Percentiles rank a stretch among this genome's conserved stretches.
Conservation (phyloP, 129 eudicot species). For the Tagetes erecta region DNA sequence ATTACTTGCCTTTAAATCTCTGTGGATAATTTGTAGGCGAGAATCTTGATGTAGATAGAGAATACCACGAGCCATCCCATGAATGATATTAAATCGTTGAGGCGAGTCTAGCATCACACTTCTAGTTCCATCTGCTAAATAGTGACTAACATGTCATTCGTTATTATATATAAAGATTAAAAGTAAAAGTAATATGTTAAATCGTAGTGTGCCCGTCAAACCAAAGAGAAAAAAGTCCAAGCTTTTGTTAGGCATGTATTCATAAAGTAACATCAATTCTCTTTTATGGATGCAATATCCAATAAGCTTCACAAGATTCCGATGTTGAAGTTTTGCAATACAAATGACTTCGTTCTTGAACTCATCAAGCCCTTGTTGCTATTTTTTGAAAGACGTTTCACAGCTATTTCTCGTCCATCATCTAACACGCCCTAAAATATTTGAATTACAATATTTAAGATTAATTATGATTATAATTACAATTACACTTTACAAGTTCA, state of each 20-base stretch:
- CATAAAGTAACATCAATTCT: constrained; percentile 24
- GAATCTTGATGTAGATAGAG: constrained; percentile 57
- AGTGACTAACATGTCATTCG: too few relatives aligned
- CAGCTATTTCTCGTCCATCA: constrained; percentile 24
- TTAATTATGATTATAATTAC: too few relatives aligned
- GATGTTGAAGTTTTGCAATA: constrained; percentile 47
- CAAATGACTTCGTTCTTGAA: constrained; percentile 28
- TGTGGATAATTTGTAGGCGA: constrained; percentile 41
- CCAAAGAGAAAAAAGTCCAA: too few relatives aligned
- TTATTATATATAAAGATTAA: neutral
- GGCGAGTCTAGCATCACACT: constrained; percentile 35
- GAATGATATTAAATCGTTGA: constrained; percentile 32
- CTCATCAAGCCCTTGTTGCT: constrained; percentile 31
- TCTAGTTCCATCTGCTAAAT: constrained; percentile 22
- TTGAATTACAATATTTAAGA: too few relatives aligned
- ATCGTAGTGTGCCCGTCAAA: too few relatives aligned
- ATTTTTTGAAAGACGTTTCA: constrained; percentile 37
- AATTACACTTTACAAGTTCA: too few relatives aligned
- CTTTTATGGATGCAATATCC: constrained; percentile 45
- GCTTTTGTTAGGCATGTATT: too few relatives aligned
- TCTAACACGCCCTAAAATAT: too few relatives aligned
- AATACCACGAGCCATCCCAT: constrained; percentile 46
- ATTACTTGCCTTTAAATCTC: constrained; percentile 46
- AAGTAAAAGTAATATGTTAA: neutral
- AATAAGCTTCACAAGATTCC: constrained; percentile 48